Percentiles rank a stretch among this genome's conserved stretches.
Evolutionary conservation across 192 early-diverging fungal species (phyloP).

Genomic region (Mortierella alpina): DNA sequence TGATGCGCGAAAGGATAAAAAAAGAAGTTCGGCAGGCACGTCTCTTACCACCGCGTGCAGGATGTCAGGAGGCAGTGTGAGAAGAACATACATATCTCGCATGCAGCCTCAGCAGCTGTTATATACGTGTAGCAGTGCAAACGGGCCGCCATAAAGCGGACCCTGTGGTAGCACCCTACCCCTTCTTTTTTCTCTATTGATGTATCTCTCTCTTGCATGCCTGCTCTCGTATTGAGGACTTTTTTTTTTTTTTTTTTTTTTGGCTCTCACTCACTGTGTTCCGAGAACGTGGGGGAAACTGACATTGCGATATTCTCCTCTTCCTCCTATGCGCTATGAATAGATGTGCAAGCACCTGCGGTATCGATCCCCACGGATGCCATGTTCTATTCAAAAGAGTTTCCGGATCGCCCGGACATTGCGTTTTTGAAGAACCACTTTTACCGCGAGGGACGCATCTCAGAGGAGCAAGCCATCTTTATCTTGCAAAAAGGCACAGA

Average conservation of each 20-base stretch:
- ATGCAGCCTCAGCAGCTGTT: too few relatives aligned
- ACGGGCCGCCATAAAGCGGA: too few relatives aligned
- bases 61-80: too few relatives aligned
- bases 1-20: too few relatives aligned
- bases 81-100: too few relatives aligned
- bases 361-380: slow-evolving; percentile 60
- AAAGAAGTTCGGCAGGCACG: too few relatives aligned
- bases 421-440: slow-evolving; percentile 93
- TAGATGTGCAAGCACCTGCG: slow-evolving; percentile 68
- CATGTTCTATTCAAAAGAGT: slow-evolving; percentile 65
- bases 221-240: not conserved
- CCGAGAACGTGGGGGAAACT: not conserved
- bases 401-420: slow-evolving; percentile 78
- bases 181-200: not conserved
- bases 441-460: slow-evolving; percentile 90
- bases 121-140: too few relatives aligned
- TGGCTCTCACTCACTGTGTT: not conserved
- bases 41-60: too few relatives aligned
- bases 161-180: not conserved
- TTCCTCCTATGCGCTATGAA: not conserved
- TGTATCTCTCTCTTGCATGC: not conserved
- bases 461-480: slow-evolving; percentile 89
- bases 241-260: not conserved
- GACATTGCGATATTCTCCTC: not conserved
- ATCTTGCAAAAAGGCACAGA: slow-evolving; percentile 89